Evolutionary conservation across 805 yeast genomes (phyloP).

Genomic region (Teunomyces tritomae): DNA sequence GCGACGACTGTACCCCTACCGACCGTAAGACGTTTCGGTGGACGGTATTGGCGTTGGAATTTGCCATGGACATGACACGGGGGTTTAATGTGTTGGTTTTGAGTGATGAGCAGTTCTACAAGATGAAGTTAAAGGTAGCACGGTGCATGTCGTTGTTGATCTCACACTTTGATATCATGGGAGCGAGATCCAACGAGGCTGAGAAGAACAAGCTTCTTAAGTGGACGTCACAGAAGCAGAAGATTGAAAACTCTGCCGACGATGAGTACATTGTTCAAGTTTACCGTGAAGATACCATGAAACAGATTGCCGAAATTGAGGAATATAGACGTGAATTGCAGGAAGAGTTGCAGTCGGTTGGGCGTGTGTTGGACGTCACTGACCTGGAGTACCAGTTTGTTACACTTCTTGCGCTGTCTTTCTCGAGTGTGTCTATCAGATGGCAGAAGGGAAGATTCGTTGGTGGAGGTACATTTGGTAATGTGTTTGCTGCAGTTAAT

Average conservation of each 20-base stretch:
- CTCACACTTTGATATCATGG: slow-evolving; percentile 97
- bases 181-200: slow-evolving; percentile 82
- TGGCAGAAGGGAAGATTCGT: slow-evolving; percentile 96
- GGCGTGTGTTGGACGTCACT: slow-evolving; percentile 84
- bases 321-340: slow-evolving; percentile 44
- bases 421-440: slow-evolving; percentile 85
- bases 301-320: slow-evolving; percentile 64
- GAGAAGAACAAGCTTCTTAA: slow-evolving; percentile 54
- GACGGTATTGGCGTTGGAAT: slow-evolving; percentile 95
- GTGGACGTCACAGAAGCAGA: slow-evolving; percentile 53
- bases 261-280: slow-evolving; percentile 42
- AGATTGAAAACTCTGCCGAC: slow-evolving; percentile 43
- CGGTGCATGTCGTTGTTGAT: slow-evolving; percentile 91
- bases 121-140: slow-evolving; percentile 78
- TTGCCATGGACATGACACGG: slow-evolving; percentile 90
- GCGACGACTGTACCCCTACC: slow-evolving; percentile 92
- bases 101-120: slow-evolving; percentile 69
- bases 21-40: slow-evolving; percentile 90
- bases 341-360: slow-evolving; percentile 52
- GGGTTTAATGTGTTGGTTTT: slow-evolving; percentile 85
- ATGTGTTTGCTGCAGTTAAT: slow-evolving; percentile 87
- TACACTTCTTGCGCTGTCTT: slow-evolving; percentile 81
- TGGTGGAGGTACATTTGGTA: slow-evolving; percentile 96
- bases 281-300: slow-evolving; percentile 66
- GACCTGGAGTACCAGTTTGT: slow-evolving; percentile 86